Evolutionary conservation across 768 basidiomycete genomes (phyloP), one percentile per base, ranked within the genome.

Genomic region (Mrakia blollopis): DNA sequence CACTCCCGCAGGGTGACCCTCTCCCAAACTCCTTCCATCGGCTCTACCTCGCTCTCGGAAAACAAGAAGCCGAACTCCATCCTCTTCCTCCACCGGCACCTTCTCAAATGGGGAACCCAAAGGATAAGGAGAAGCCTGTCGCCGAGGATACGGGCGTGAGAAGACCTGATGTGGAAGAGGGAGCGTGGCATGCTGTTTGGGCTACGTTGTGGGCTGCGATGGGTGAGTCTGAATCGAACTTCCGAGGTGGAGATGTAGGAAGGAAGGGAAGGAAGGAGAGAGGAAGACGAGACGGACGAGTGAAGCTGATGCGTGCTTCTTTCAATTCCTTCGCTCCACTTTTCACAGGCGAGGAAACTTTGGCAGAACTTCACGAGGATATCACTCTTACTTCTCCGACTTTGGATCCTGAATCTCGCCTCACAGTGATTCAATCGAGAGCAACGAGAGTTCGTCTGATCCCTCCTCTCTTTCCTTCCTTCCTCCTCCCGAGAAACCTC

Each of bases 41-140:
- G 2, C 54, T 76, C n/a, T 71, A 44, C 52, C 37, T 39, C 7
- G 54, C 68, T 1, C 32, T 44, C 35, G 75, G 75, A 1, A 70
- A 54, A n/a, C 65, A 57, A 21, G 75, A 76, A 30, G n/a, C 54
- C 68, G 75, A 76, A 21, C 71, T 72, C 25, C 32, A 68, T 25
- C 54, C 71, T 72, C 28, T 32, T 9, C 71, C 52, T 7, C 71
- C 71, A 18, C 52, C 54, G 9, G 30, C 63, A 28, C 0, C 50
- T 3, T 30, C 62, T 18, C 37, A 62, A 60, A 54, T 6, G 25
- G 28, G 44, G 37, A 25, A 25, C 18, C 10, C 32, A 39, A 69
- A 44, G 35, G 63, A n/a, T 18, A 54, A 28, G 63, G 50, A 35
- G 32, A n/a, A 68, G 35, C 23, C 50, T 23, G 30, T 14, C 25